phyloP scores from a whole-genome alignment of 805 yeast species.

The Kuraishia hungarica region DNA sequence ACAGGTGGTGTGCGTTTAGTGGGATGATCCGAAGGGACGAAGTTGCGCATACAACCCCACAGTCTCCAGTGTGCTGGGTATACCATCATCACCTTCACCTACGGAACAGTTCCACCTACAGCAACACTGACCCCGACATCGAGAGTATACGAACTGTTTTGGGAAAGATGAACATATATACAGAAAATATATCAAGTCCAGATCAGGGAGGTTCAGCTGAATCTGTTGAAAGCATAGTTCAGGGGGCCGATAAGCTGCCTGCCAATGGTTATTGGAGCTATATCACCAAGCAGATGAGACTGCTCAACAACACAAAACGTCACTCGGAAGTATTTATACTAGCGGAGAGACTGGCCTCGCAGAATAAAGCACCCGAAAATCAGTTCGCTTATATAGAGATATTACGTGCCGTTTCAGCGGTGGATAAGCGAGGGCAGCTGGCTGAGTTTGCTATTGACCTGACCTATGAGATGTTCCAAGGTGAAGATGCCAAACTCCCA shows the following conservation, averaged over 20 bases:
- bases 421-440: not conserved
- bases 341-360: not conserved
- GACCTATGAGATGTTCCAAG: not conserved
- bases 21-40: not conserved
- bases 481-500: not conserved
- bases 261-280: not conserved
- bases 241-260: not conserved
- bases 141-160: not conserved
- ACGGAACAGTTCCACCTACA: not conserved
- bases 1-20: not conserved
- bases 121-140: not conserved
- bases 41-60: not conserved
- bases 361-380: not conserved
- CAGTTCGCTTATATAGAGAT: not conserved
- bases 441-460: not conserved
- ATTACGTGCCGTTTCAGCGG: not conserved
- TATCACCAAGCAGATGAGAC: not conserved
- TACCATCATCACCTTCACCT: not conserved
- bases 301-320: not conserved
- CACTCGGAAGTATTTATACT: not conserved
- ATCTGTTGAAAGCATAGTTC: not conserved
- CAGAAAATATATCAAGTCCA: not conserved
- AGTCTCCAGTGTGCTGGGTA: not conserved
- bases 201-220: not conserved
- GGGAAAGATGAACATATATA: not conserved